Base-by-base conservation (phyloP, 2,329 filamentous ascomycete species). In the Aspergillus calidoustus region DNA sequence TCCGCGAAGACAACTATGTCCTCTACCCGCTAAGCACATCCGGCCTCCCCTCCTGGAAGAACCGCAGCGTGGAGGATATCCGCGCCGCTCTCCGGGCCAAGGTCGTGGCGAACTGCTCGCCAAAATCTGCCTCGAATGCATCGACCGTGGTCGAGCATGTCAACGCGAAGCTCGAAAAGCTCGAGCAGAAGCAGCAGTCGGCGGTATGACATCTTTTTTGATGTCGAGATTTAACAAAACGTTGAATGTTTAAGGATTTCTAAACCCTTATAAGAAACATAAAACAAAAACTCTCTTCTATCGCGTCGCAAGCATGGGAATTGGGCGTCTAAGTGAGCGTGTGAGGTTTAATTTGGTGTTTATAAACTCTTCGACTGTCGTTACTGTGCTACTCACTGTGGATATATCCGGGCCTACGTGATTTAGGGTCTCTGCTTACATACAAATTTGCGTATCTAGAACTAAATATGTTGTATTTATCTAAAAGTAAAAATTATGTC, bases 21-120 rank as follows among this genome's bases (percentile, higher is more conserved):
- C 62, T 78, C 11, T 77, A 73, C 64, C 75, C 76, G 4, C 68
- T 78, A 38, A 78, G 82, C 70, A 74, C 76, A 64, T 77, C 75
- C 60, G 81, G 82, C 31, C 84, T 79, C 69, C 73, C 73, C 3
- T 75, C 77, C 7, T 86, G 84, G 84, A 80, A 80, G 72, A 67
- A 74, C 31, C 80, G 81, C 31, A 80, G 77, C 57, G 76, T 83
- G 57, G 74, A 76, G 1, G 81, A 82, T 58, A 82, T 86, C 61
- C 74, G 79, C 9, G 72, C 70, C 3, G 79, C 79, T 2, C 66
- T 81, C 51, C 71, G 69, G 25, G 68, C 76, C 0, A 81, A 81
- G 63, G 74, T 76, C 2, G 56, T 75, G 8, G 68, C 66, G 3
- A 71, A 69, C 23, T 63, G 41, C 4, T 54, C 66, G 6, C 48